Conservation (phyloP, 129 eudicot species). For the Scalesia atractyloides region DNA sequence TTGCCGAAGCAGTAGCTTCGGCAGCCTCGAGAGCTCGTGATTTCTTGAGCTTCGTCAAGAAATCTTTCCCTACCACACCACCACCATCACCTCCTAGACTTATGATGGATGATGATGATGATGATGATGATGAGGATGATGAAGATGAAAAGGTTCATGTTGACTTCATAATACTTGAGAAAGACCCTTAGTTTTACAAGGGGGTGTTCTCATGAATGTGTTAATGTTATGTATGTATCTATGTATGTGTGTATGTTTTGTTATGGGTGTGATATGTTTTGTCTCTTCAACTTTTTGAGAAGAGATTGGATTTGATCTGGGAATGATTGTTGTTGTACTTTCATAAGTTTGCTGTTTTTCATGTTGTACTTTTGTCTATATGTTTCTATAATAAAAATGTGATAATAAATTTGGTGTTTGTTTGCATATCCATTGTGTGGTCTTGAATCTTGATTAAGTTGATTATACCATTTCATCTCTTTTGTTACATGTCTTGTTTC, state of each 20-base stretch:
- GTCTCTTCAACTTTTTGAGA: constrained; percentile 35
- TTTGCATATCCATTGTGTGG: neutral
- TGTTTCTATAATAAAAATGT: constrained; percentile 10
- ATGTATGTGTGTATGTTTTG: neutral
- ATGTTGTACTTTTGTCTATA: neutral
- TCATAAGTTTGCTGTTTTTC: constrained; percentile 6
- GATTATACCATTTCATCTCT: neutral
- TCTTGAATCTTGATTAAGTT: neutral
- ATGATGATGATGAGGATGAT: constrained; percentile 1
- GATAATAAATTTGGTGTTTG: neutral
- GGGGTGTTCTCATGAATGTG: constrained; percentile 27
- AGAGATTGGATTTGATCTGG: constrained; percentile 27
- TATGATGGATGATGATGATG: neutral
- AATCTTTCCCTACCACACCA: constrained; percentile 12
- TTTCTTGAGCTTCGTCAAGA: constrained; percentile 19
- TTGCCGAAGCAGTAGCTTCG: constrained; percentile 22
- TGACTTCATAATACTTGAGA: constrained; percentile 19
- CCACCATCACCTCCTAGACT: constrained; percentile 8
- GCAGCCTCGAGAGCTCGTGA: constrained; percentile 34
- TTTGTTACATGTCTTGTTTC: neutral
- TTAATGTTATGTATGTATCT: neutral
- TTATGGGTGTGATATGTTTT: constrained; percentile 23
- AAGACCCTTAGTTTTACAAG: constrained; percentile 28
- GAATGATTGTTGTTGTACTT: neutral
- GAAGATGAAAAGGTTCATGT: constrained; percentile 1